Percentiles rank a stretch among this genome's conserved stretches.
phyloP scores from a whole-genome alignment of 768 basidiomycete species.

The Kondoa malvinella region DNA sequence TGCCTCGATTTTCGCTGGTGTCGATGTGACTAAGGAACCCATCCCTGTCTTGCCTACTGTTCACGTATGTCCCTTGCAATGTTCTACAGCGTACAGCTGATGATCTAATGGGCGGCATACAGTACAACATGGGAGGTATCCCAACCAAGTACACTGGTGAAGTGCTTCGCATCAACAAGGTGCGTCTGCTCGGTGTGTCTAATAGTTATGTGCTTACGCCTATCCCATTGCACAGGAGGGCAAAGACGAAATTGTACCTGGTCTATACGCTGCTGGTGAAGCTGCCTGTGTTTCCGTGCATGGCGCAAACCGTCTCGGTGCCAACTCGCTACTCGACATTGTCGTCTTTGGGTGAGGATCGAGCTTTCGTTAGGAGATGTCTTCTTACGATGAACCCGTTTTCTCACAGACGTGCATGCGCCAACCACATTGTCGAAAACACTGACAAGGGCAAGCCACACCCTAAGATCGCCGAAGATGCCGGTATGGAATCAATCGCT shows the following conservation, averaged over 20 bases:
- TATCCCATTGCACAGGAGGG: conserved; percentile 40
- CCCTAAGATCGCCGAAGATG: conserved; percentile 66
- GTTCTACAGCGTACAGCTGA: background rate
- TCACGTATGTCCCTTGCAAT: conserved; percentile 47
- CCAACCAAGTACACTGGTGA: conserved; percentile 97
- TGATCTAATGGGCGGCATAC: background rate
- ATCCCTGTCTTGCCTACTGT: conserved; percentile 97
- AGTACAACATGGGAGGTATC: conserved; percentile 69
- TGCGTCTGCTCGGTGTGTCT: conserved; percentile 23
- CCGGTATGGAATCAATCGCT: conserved; percentile 66
- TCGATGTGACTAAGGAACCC: conserved; percentile 98
- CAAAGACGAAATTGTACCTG: conserved; percentile 84
- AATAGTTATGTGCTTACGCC: background rate
- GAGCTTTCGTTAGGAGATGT: background rate
- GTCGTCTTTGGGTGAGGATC: conserved; percentile 67
- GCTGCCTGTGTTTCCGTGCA: conserved; percentile 98
- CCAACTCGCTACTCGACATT: conserved; percentile 95
- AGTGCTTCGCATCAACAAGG: conserved; percentile 67
- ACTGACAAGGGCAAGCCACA: conserved; percentile 78
- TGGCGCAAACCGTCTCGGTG: conserved; percentile 96
- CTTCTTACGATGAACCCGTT: conserved; percentile 53
- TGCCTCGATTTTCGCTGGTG: conserved; percentile 93
- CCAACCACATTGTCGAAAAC: conserved; percentile 87
- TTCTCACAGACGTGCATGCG: conserved; percentile 97
- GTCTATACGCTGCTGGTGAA: conserved; percentile 95